phyloP scores from a whole-genome alignment of 2,329 filamentous ascomycete species.

The Ambrosiella xylebori region DNA sequence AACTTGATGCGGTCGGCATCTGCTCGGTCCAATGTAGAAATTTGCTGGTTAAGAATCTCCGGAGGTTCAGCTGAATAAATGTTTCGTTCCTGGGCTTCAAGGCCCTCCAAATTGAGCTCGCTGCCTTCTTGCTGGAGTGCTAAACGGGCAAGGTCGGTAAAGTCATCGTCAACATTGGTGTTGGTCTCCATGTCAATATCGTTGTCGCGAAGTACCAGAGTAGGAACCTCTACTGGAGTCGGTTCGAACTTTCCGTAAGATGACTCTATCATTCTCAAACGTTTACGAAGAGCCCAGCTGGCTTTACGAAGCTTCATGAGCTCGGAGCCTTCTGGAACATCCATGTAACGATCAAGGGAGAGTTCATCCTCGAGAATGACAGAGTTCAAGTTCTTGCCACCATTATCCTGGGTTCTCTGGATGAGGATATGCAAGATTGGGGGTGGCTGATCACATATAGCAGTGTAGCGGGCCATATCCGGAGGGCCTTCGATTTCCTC shows the following conservation, averaged over 20 bases:
- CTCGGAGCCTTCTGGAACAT: constrained; percentile 40
- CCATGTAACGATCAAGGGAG: constrained; percentile 79
- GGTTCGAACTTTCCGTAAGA: constrained; percentile 6
- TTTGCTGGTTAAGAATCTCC: neutral
- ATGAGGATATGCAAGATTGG: constrained; percentile 82
- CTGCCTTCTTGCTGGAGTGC: constrained; percentile 9
- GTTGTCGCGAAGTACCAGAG: constrained; percentile 1
- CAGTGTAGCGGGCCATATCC: constrained; percentile 41
- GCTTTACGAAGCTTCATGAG: constrained; percentile 48
- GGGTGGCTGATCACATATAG: constrained; percentile 52
- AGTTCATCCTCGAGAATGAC: constrained; percentile 66
- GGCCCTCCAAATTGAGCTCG: neutral
- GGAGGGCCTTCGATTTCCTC: constrained; percentile 54
- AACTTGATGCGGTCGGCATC: constrained; percentile 4
- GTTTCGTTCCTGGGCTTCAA: neutral
- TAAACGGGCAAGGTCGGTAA: neutral
- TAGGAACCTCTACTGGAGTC: neutral
- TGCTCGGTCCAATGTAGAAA: neutral
- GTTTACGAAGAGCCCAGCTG: constrained; percentile 46
- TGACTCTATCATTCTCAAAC: neutral
- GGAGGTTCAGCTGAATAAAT: neutral
- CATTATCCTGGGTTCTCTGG: constrained; percentile 61
- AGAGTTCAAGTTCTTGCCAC: constrained; percentile 58
- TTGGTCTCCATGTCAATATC: neutral
- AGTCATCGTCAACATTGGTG: neutral